phyloP scores from a whole-genome alignment of 257 asterid species.

The Osmanthus fragrans region DNA sequence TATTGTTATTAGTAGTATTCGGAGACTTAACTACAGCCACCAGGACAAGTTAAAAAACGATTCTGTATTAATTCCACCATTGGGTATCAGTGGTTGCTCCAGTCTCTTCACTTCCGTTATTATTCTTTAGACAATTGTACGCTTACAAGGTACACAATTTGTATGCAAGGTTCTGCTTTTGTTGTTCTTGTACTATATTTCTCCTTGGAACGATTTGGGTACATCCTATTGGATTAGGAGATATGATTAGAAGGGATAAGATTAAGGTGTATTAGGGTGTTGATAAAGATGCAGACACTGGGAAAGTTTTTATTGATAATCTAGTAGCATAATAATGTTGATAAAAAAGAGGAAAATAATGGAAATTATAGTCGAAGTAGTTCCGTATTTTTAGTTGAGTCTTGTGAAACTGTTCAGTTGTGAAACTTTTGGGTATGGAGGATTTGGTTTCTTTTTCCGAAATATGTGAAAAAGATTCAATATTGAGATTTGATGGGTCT shows the following conservation, averaged over 20 bases:
- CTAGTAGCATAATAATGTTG: conserved; percentile 3
- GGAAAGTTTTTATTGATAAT: not conserved
- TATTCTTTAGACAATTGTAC: not conserved
- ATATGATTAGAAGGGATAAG: no score
- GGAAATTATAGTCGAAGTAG: conserved; percentile 8
- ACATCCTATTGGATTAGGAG: no score
- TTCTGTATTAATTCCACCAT: conserved; percentile 59
- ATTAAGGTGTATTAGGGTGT: no score
- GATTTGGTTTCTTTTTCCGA: no score
- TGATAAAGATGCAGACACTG: conserved; percentile 17
- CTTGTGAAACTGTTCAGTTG: no score
- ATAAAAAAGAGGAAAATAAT: not conserved
- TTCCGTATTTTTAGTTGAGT: not conserved
- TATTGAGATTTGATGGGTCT: no score
- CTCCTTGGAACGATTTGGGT: not conserved
- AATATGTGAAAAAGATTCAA: no score
- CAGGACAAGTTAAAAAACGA: no score
- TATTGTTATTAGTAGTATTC: conserved; percentile 17
- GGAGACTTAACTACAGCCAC: conserved; percentile 45
- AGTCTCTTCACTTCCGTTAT: conserved; percentile 44
- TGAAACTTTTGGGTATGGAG: no score
- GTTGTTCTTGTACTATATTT: not conserved
- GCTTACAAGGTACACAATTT: not conserved
- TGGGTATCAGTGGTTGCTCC: conserved; percentile 74
- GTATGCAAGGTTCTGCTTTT: not conserved